These are phyloP conservation scores for Cucurbita argyrosperma DNA, from an alignment of 306 rosid species.

Conservation along the genomic window DNA sequence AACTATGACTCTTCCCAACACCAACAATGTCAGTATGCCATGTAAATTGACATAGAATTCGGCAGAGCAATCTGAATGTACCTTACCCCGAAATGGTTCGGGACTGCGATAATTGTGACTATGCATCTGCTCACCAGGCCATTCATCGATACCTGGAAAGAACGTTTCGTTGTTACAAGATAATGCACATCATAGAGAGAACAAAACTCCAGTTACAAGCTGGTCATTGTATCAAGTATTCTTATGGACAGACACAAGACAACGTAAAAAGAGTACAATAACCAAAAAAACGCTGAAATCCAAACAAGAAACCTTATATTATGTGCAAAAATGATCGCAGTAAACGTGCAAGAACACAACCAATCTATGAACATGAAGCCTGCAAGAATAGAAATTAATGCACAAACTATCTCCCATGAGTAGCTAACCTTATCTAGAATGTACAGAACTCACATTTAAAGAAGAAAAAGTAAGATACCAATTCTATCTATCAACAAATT, in stretches of 20 bases:
- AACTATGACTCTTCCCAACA: not conserved
- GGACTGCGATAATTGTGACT: slow-evolving; percentile 37
- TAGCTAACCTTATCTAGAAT: not conserved
- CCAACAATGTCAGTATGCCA: not conserved
- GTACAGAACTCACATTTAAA: not conserved
- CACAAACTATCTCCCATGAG: not conserved
- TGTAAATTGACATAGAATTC: not conserved
- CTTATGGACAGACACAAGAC: not conserved
- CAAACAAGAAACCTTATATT: not conserved
- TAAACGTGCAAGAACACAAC: not conserved
- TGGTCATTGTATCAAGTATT: not conserved
- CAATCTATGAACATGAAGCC: not conserved
- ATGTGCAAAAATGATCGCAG: not conserved
- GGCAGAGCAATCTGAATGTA: slow-evolving; percentile 6
- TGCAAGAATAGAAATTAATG: not conserved
- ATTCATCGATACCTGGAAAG: slow-evolving; percentile 19
- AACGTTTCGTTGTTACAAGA: not conserved
- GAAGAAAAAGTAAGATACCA: not conserved
- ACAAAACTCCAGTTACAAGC: not conserved
- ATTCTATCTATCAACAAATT: not conserved
- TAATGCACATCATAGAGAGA: not conserved
- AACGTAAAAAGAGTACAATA: not conserved
- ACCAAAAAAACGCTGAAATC: not conserved
- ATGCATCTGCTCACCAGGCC: slow-evolving; percentile 33
- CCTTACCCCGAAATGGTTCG: slow-evolving; percentile 36